These are phyloP conservation scores for Sugiyamaella floridensis DNA, from an alignment of 805 yeast species.

Conservation along the genomic window DNA sequence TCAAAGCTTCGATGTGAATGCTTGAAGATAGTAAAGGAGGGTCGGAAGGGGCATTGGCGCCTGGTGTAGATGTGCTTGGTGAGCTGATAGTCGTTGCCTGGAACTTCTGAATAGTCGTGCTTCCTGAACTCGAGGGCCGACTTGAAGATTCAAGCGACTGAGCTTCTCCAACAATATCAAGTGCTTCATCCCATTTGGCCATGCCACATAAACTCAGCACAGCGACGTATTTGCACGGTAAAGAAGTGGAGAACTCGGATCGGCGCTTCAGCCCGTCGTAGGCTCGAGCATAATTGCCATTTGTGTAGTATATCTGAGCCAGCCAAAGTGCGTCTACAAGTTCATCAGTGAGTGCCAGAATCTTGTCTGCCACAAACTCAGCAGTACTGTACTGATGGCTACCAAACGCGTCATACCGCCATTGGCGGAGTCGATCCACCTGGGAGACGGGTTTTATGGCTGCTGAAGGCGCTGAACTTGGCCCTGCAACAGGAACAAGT, in stretches of 20 bases:
- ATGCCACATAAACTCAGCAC: conserved; percentile 63
- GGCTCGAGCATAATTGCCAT: conserved; percentile 74
- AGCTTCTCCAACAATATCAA: conserved; percentile 74
- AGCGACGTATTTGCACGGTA: conserved; percentile 61
- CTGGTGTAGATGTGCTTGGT: not conserved
- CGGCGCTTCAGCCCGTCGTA: conserved; percentile 56
- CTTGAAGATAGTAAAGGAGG: conserved; percentile 35
- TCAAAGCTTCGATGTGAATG: conserved; percentile 75
- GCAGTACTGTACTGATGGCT: conserved; percentile 90
- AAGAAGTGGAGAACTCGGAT: conserved; percentile 41
- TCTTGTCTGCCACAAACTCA: conserved; percentile 85
- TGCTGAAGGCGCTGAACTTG: not conserved
- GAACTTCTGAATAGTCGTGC: not conserved
- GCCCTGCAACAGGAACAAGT: conserved; percentile 14
- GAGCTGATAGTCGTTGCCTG: not conserved
- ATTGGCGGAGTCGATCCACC: conserved; percentile 75
- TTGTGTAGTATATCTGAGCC: conserved; percentile 78
- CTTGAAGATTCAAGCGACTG: not conserved
- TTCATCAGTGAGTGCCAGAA: conserved; percentile 71
- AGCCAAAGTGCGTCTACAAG: conserved; percentile 95
- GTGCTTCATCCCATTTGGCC: conserved; percentile 80
- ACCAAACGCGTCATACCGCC: conserved; percentile 91
- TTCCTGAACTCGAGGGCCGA: not conserved
- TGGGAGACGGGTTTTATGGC: conserved; percentile 48
- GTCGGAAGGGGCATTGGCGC: not conserved